Percentiles rank a stretch among this genome's conserved stretches.
Conservation (phyloP, 495 filamentous ascomycete genomes). For the Podospora anserina region DNA sequence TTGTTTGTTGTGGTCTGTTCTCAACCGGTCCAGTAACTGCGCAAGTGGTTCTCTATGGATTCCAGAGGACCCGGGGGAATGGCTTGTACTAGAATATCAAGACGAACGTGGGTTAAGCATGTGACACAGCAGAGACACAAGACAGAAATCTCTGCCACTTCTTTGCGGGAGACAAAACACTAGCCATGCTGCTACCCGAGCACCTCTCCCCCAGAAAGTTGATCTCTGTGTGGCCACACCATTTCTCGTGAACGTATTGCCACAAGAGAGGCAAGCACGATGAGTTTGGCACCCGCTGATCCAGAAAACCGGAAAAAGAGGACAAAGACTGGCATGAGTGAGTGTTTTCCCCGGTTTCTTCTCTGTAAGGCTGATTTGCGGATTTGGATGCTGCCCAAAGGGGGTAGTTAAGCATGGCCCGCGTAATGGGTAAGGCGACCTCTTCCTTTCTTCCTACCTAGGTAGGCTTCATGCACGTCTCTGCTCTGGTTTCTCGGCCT, state of each 20-base stretch:
- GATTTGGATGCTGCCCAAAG: background rate
- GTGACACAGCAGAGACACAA: background rate
- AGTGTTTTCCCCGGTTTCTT: background rate
- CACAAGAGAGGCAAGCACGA: background rate
- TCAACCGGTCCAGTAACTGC: background rate
- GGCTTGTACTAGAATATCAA: background rate
- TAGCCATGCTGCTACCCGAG: background rate
- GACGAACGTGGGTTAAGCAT: background rate
- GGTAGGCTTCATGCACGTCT: background rate
- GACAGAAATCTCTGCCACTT: background rate
- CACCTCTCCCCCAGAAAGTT: background rate
- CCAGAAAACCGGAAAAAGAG: background rate
- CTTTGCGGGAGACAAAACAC: background rate
- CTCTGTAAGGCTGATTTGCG: background rate
- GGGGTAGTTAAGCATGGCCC: background rate
- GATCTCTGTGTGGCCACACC: background rate
- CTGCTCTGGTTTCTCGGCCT: background rate
- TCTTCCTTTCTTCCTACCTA: background rate
- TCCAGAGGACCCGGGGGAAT: background rate
- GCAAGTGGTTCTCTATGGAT: background rate
- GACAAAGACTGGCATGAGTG: background rate
- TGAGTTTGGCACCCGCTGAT: background rate
- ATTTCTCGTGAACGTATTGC: background rate
- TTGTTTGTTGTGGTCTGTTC: constrained; percentile 2
- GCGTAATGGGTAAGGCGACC: background rate